Evolutionary conservation across 106 monocot species (phyloP).

Genomic region (Dioscorea zingiberensis): DNA sequence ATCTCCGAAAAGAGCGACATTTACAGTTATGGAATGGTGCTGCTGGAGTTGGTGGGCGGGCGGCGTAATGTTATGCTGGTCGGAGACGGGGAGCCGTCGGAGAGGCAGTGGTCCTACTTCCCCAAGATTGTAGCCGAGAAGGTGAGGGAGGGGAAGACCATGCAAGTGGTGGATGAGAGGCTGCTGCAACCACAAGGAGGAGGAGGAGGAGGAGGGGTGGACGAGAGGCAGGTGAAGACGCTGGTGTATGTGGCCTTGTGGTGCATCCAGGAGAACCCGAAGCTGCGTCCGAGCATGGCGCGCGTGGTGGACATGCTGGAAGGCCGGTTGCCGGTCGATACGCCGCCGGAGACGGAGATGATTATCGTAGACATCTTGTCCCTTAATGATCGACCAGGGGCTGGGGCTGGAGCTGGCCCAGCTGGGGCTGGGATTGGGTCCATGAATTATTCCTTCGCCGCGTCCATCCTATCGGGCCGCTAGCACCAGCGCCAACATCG

Average conservation of each 20-base stretch:
- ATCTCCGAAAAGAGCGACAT: conserved; percentile 33
- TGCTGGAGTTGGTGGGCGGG: conserved; percentile 29
- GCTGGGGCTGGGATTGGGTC: neutral
- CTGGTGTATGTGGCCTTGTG: conserved; percentile 26
- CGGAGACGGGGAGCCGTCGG: neutral
- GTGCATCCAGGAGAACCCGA: conserved; percentile 26
- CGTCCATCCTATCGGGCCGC: too few species aligned
- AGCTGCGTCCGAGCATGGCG: conserved; percentile 25
- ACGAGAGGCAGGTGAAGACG: conserved; percentile 18
- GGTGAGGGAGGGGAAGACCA: conserved; percentile 21
- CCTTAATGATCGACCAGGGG: neutral
- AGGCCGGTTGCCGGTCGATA: conserved; percentile 1
- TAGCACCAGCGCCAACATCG: neutral
- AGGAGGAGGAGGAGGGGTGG: neutral
- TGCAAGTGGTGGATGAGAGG: conserved; percentile 39
- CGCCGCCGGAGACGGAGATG: conserved; percentile 30
- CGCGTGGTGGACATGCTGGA: conserved; percentile 32
- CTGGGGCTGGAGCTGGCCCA: neutral
- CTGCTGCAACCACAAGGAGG: neutral
- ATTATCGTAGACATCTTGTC: conserved; percentile 12
- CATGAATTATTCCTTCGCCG: too few species aligned
- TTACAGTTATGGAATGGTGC: conserved; percentile 36
- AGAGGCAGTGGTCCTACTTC: conserved; percentile 26
- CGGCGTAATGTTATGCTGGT: conserved; percentile 17
- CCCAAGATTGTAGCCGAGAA: conserved; percentile 33